phyloP scores from a whole-genome alignment of 106 monocot genomes.

The Dioscorea dumetorum region DNA sequence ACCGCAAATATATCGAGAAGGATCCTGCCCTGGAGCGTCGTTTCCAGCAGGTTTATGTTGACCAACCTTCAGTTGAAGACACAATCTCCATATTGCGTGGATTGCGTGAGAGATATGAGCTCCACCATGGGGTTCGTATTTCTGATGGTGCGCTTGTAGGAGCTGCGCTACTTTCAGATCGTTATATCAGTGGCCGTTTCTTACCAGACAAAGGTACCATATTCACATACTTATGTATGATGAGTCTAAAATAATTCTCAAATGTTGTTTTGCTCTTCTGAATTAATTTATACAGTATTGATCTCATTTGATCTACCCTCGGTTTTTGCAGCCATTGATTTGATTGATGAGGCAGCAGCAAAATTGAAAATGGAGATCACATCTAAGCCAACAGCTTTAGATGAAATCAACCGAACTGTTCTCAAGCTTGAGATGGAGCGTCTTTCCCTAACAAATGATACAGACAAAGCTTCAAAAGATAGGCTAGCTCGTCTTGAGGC shows the following conservation, averaged over 20 bases:
- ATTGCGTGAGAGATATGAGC: constrained; percentile 92
- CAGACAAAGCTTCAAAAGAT: constrained; percentile 96
- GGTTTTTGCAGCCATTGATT: constrained; percentile 72
- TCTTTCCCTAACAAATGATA: constrained; percentile 88
- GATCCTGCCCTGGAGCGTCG: constrained; percentile 96
- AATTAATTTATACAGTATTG: too few species aligned
- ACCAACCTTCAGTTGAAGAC: constrained; percentile 90
- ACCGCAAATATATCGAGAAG: constrained; percentile 97
- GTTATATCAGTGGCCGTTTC: constrained; percentile 96
- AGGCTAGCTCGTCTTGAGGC: constrained; percentile 75
- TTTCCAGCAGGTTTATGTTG: constrained; percentile 98
- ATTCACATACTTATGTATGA: too few species aligned
- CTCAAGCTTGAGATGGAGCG: constrained; percentile 98
- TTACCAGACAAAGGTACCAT: constrained; percentile 93
- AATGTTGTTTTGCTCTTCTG: too few species aligned
- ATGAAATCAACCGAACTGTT: constrained; percentile 96
- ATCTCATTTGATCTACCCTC: background rate
- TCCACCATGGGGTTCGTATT: constrained; percentile 96
- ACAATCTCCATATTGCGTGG: constrained; percentile 95
- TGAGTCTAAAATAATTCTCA: too few species aligned
- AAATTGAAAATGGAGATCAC: constrained; percentile 99
- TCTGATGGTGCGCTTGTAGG: constrained; percentile 91
- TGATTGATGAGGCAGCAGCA: constrained; percentile 99
- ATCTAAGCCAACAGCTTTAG: constrained; percentile 89
- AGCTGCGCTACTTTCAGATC: constrained; percentile 92